Evolutionary conservation across 2,329 filamentous ascomycete genomes (phyloP), one percentile per base, ranked within the genome.

Genomic region (Fusarium paranaense): DNA sequence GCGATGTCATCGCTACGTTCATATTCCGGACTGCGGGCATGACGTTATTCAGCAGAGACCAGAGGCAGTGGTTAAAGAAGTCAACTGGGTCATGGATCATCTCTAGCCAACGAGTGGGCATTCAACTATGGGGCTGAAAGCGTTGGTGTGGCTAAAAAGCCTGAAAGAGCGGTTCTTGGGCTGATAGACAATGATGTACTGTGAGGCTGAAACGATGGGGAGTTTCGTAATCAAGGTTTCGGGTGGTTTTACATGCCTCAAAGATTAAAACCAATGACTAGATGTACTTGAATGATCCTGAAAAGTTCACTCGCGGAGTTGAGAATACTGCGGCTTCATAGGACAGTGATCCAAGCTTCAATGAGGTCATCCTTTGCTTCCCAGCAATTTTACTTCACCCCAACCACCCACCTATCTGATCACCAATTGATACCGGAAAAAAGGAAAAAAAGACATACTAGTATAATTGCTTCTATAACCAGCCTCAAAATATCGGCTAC

Each of bases 11-110:
- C 67, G 42, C 10, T 77, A 77, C 56, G 32, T 77, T 2, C 75
- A 77, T 37, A 30, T 77, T 2, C 67, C 75, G 0, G 75, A 77
- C 22, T 72, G 70, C 27, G 76, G 75, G 0, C 75, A 77, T 2
- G 57, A 64, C 0, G 73, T 77, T 1, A 64, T 77, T 0, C 63
- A 64, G 18, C 64, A 64, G 11, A 68, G 60, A 11, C 75, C 75
- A 2, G 62, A 78, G 35, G 40, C 57, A 18, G 75, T 74, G 6
- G 69, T 57, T n/a, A 66, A 40, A 6, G 72, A 66, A 18, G 66
- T 77, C 0, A 16, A 13, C 5, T 74, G 76, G 73, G 65, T 75
- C 0, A 72, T 77, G 75, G 68, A 70, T 6, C 64, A 69, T 42
- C 50, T 67, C 16, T 37, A 70, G 2, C 22, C 40, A 6, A 2